phyloP scores from a whole-genome alignment of 2,329 filamentous ascomycete species.

The Trichoderma citrinoviride region DNA sequence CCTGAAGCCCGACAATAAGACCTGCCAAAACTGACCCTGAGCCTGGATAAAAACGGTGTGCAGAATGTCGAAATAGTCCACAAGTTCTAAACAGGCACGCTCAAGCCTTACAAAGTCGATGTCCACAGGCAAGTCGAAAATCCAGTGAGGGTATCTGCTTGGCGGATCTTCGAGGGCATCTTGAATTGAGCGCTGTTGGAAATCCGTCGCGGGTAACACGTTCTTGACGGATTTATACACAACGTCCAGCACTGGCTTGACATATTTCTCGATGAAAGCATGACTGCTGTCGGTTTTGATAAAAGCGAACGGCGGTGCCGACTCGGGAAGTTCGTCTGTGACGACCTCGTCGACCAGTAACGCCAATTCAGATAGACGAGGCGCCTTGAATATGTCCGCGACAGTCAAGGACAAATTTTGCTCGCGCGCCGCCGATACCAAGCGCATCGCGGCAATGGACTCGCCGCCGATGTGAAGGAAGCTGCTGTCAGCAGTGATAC shows the following conservation, averaged over 20 bases:
- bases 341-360: background rate
- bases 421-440: conserved; percentile 7
- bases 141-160: conserved; percentile 16
- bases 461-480: conserved; percentile 13
- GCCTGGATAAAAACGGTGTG: conserved; percentile 16
- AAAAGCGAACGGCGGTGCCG: conserved; percentile 1
- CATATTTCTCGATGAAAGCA: conserved; percentile 5
- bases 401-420: conserved; percentile 6
- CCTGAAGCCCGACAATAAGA: conserved; percentile 7
- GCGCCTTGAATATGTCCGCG: conserved; percentile 14
- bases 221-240: background rate
- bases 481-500: conserved; percentile 6
- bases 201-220: conserved; percentile 10
- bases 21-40: conserved; percentile 14
- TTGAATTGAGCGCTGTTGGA: conserved; percentile 8
- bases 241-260: conserved; percentile 1
- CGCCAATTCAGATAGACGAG: conserved; percentile 14
- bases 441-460: conserved; percentile 17
- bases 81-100: background rate
- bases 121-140: conserved; percentile 11
- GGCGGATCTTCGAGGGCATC: conserved; percentile 15
- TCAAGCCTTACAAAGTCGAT: conserved; percentile 7
- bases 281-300: background rate
- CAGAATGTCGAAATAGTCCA: conserved; percentile 13
- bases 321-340: background rate